Evolutionary conservation across 306 rosid species (phyloP).

Genomic region (Quillaja saponaria): DNA sequence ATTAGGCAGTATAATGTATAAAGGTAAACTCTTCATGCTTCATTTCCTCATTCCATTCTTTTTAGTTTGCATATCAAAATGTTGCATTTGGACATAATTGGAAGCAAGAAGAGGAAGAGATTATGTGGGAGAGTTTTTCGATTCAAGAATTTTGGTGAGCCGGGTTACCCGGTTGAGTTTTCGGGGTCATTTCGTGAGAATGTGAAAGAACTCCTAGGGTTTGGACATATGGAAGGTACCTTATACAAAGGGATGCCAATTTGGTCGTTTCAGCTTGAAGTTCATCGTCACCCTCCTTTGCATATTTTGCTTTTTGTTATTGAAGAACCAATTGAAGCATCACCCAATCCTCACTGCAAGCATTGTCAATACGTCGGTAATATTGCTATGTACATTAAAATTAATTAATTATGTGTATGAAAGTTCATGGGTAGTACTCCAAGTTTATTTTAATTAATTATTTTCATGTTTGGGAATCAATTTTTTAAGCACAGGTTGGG

Average conservation of each 20-base stretch:
- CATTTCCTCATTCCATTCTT: not conserved
- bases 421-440: too few relatives aligned
- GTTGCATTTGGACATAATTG: conserved; percentile 57
- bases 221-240: conserved; percentile 59
- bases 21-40: conserved; percentile 13
- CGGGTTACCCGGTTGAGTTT: conserved; percentile 65
- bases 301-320: conserved; percentile 63
- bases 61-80: conserved; percentile 20
- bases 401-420: too few relatives aligned
- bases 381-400: too few relatives aligned
- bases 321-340: conserved; percentile 60
- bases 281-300: conserved; percentile 71
- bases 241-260: conserved; percentile 48
- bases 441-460: not conserved
- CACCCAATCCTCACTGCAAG: conserved; percentile 58
- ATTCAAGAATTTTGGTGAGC: conserved; percentile 78
- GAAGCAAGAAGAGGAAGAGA: conserved; percentile 74
- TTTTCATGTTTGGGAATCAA: conserved; percentile 1
- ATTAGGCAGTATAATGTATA: not conserved
- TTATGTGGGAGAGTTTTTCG: conserved; percentile 73
- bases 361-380: conserved; percentile 83
- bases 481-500: conserved; percentile 66
- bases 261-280: conserved; percentile 87
- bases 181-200: conserved; percentile 64
- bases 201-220: conserved; percentile 63